These are phyloP conservation scores for Salix exigua DNA, from an alignment of 345 rosid species.

Conservation along the genomic window DNA sequence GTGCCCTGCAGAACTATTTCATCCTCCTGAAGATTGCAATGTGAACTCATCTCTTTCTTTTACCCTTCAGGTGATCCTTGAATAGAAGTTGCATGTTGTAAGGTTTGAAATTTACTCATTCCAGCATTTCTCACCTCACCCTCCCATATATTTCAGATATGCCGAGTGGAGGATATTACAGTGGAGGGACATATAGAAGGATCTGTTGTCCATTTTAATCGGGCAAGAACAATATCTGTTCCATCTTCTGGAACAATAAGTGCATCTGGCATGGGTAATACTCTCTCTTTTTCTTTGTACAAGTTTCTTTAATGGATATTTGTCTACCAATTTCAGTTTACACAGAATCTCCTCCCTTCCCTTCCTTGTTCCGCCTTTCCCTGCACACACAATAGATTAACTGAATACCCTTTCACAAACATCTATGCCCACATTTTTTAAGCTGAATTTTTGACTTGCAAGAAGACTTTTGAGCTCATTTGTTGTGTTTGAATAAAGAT, in stretches of 20 bases:
- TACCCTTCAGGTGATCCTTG: conserved; percentile 80
- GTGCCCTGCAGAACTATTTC: conserved; percentile 82
- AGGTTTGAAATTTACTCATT: conserved; percentile 14
- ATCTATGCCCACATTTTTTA: neutral
- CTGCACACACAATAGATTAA: neutral
- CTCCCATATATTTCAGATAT: conserved; percentile 52
- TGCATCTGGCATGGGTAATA: conserved; percentile 79
- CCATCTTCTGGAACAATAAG: conserved; percentile 73
- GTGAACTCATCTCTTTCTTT: conserved; percentile 92
- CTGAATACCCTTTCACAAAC: neutral
- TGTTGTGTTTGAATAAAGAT: conserved; percentile 11
- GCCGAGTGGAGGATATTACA: conserved; percentile 92
- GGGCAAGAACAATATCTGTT: conserved; percentile 76
- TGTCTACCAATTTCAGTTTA: neutral
- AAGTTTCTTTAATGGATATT: neutral
- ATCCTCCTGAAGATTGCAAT: conserved; percentile 99
- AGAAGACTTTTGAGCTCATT: neutral
- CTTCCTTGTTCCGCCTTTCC: neutral
- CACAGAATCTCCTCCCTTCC: neutral
- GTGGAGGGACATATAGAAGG: conserved; percentile 89
- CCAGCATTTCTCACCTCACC: conserved; percentile 20
- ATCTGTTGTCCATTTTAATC: conserved; percentile 91
- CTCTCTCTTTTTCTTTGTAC: conserved; percentile 7
- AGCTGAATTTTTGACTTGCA: neutral
- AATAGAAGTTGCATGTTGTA: conserved; percentile 8